Evolutionary conservation across 768 basidiomycete genomes (phyloP).

Genomic region (Xerocomus brunneocitrinus): DNA sequence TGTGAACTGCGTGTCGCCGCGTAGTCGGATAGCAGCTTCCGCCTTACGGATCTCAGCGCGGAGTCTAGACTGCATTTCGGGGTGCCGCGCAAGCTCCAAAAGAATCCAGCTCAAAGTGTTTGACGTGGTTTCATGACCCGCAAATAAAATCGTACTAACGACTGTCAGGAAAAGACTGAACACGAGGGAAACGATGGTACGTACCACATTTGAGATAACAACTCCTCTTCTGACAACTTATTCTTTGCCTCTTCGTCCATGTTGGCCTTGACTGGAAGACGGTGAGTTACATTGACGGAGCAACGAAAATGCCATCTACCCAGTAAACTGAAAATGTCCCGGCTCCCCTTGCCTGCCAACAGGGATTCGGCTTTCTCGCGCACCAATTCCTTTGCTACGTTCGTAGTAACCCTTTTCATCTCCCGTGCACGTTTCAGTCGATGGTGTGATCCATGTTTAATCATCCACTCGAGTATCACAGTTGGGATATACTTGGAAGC

Average conservation of each 20-base stretch:
- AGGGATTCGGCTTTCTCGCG: slow-evolving; percentile 14
- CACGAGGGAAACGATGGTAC: not conserved
- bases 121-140: slow-evolving; percentile 51
- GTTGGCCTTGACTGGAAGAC: slow-evolving; percentile 23
- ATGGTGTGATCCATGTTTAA: slow-evolving; percentile 22
- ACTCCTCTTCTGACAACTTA: slow-evolving; percentile 16
- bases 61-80: slow-evolving; percentile 54
- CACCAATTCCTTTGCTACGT: slow-evolving; percentile 17
- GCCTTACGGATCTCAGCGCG: slow-evolving; percentile 31
- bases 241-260: slow-evolving; percentile 24
- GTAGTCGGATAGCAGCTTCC: slow-evolving; percentile 1
- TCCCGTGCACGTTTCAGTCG: slow-evolving; percentile 21
- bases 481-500: slow-evolving; percentile 14
- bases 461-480: slow-evolving; percentile 31
- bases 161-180: not conserved
- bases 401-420: not conserved
- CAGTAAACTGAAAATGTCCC: slow-evolving; percentile 33
- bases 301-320: slow-evolving; percentile 27
- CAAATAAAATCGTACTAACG: slow-evolving; percentile 43
- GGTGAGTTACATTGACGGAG: not conserved
- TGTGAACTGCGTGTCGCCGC: slow-evolving; percentile 1
- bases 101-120: slow-evolving; percentile 34
- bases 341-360: slow-evolving; percentile 14
- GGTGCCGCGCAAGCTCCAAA: slow-evolving; percentile 55
- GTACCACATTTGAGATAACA: slow-evolving; percentile 13